A percentile compares a stretch with the other conserved stretches of the same genome.
phyloP scores from a whole-genome alignment of 305 asterid genomes.

The Rubia occidens region DNA sequence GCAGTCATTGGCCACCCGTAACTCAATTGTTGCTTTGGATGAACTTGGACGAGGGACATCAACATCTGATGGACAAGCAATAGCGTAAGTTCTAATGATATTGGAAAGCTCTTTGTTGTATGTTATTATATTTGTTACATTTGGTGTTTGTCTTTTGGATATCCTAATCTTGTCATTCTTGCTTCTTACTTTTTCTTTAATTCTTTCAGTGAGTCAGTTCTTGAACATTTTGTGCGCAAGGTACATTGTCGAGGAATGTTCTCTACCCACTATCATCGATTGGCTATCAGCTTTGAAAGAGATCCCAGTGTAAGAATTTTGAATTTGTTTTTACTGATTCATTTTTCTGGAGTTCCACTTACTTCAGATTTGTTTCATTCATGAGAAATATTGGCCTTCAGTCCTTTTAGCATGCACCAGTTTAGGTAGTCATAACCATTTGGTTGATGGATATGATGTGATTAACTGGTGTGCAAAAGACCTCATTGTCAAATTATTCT shows the following conservation, averaged over 20 bases:
- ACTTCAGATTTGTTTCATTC: neutral
- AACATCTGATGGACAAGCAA: conserved; percentile 98
- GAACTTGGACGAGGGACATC: conserved; percentile 98
- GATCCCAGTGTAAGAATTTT: conserved; percentile 56
- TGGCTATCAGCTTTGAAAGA: conserved; percentile 65
- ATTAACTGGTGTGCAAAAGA: neutral
- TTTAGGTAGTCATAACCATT: conserved; percentile 1
- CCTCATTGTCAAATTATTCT: neutral
- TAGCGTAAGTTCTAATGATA: conserved; percentile 61
- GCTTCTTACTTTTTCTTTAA: conserved; percentile 11
- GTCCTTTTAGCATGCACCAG: neutral
- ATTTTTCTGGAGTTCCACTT: neutral
- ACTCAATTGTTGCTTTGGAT: conserved; percentile 87
- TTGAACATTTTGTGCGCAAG: conserved; percentile 69
- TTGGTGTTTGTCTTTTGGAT: neutral
- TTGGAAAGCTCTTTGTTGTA: conserved; percentile 4
- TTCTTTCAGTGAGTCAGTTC: conserved; percentile 71
- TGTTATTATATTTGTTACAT: neutral
- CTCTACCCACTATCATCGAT: conserved; percentile 91
- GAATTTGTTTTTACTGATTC: conserved; percentile 10
- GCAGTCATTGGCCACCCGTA: conserved; percentile 71
- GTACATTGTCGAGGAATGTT: conserved; percentile 95
- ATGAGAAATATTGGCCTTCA: neutral
- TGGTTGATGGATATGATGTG: neutral
- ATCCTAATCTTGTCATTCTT: conserved; percentile 18